These are phyloP conservation scores for Candida silvicultrix DNA, from an alignment of 805 yeast genomes.

Conservation along the genomic window DNA sequence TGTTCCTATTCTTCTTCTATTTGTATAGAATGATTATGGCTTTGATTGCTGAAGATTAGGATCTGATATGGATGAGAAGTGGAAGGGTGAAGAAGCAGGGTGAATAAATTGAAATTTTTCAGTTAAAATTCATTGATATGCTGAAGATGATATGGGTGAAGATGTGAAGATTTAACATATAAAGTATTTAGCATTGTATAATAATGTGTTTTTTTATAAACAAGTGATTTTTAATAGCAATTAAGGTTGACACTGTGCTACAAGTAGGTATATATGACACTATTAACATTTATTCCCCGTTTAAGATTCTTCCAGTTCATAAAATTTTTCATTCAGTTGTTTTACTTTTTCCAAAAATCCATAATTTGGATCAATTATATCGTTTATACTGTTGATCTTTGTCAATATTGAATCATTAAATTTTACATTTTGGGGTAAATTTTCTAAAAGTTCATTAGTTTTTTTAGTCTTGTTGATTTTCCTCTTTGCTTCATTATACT, in stretches of 20 bases:
- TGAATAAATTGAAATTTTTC: too few species aligned
- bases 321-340: constrained; percentile 21
- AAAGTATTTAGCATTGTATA: too few species aligned
- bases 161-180: too few species aligned
- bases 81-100: too few species aligned
- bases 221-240: not conserved
- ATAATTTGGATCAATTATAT: constrained; percentile 16
- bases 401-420: constrained; percentile 2
- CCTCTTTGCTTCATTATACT: constrained; percentile 18
- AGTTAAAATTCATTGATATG: too few species aligned
- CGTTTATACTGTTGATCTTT: constrained; percentile 11
- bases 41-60: constrained; percentile 44
- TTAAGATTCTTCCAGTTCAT: constrained; percentile 7
- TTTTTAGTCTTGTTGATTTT: constrained; percentile 14
- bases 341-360: constrained; percentile 24
- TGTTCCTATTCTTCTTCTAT: constrained; percentile 90
- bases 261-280: too few species aligned
- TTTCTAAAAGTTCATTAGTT: constrained; percentile 5
- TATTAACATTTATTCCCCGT: too few species aligned
- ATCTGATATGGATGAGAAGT: too few species aligned
- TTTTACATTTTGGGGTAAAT: not conserved
- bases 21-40: constrained; percentile 95
- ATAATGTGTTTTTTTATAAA: too few species aligned
- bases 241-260: too few species aligned
- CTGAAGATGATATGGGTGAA: too few species aligned